These are phyloP conservation scores for Paragyromitra xinjiangensis DNA, from an alignment of 495 filamentous ascomycete species.

Conservation along the genomic window DNA sequence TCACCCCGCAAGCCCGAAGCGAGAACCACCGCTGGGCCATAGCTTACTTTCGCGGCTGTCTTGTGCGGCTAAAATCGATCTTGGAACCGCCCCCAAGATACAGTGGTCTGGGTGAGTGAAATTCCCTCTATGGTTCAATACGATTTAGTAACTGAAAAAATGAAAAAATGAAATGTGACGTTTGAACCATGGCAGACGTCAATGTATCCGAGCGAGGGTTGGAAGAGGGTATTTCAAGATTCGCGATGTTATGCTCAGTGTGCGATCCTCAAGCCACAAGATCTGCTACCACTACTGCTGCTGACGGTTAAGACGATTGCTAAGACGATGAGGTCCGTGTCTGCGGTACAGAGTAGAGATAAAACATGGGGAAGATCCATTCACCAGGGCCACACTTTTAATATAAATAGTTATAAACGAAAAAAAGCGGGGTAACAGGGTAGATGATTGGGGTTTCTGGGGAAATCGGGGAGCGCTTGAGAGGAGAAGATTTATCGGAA, in stretches of 20 bases:
- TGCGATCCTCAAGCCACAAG: constrained; percentile 27
- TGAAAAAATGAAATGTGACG: constrained; percentile 7
- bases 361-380: constrained; percentile 10
- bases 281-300: constrained; percentile 22
- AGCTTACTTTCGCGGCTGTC: constrained; percentile 26
- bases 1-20: constrained; percentile 31
- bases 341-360: constrained; percentile 13
- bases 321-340: constrained; percentile 9
- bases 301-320: constrained; percentile 16
- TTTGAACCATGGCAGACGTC: neutral
- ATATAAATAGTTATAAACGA: neutral
- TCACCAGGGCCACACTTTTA: constrained; percentile 13
- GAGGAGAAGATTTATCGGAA: neutral
- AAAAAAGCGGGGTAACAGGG: constrained; percentile 46
- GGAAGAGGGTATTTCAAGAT: neutral
- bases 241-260: neutral
- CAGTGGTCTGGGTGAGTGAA: constrained; percentile 5
- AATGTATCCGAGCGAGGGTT: constrained; percentile 1
- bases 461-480: neutral
- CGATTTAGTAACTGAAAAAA: neutral
- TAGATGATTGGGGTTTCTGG: constrained; percentile 10
- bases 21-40: constrained; percentile 4
- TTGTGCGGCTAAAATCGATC: constrained; percentile 16
- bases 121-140: constrained; percentile 5
- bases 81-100: constrained; percentile 9